Evolutionary conservation across 1,139 yeast genomes (phyloP), one percentile per base, ranked within the genome.

Genomic region (Debaryomyces sp.): DNA sequence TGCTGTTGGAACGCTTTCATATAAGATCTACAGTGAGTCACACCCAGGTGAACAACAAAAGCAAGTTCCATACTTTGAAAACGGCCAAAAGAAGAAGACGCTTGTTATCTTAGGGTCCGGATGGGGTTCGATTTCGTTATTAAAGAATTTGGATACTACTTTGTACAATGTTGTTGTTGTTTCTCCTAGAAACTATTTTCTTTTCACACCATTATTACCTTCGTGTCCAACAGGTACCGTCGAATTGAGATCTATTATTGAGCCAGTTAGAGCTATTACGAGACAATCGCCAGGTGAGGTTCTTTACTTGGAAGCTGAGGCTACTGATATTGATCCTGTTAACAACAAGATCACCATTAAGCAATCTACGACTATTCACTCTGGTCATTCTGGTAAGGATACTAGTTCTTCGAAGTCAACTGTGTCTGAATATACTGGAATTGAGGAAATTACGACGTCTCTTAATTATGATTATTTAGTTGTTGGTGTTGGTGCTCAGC

Each of bases 181-280:
- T 45, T 89, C 97, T 33, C 97, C 98, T 53, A 84, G 97, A 75
- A 91, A 91, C 78, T 91, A 90, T 78, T 92, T 92, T 72, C 77
- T 92, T 62, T 92, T 91, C 79, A 91, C 97, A 43, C 97, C 98
- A 9, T 77, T 92, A 66, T 80, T 92, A 61, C 97, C 97, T 42
- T 88, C 96, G 24, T 87, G 92, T 57, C 96, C 97, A 46, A 91
- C 96, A 42, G 97, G 97, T 53, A 88, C 96, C 45, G 84, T 92
- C 57, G 97, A 91, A 66, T 79, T 84, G 66, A 89, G 96, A 70
- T 89, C 97, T 42, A 91, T 92, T 60, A 84, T 87, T 66, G 96
- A 89, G 68, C 96, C 96, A 47, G 87, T 89, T 51, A 81, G 95
- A 67, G 73, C 86, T 52, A 84, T 88, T 61, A 81, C 87, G 51